Evolutionary conservation across 768 basidiomycete genomes (phyloP).

Genomic region (Termitomyces titanicus): DNA sequence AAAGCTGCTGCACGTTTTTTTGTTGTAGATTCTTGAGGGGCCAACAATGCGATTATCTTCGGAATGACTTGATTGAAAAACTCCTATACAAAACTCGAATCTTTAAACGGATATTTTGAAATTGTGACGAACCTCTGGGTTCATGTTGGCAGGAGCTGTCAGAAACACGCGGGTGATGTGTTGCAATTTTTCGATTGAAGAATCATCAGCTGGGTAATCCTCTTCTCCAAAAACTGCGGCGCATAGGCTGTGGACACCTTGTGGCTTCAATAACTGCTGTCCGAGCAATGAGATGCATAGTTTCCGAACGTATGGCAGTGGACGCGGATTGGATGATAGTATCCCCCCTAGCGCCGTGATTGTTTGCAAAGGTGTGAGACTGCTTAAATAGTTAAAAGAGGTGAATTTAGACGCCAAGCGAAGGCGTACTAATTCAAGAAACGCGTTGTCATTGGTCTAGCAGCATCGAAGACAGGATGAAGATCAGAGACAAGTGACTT

Average conservation of each 20-base stretch:
- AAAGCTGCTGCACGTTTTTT: conserved; percentile 66
- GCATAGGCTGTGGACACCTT: conserved; percentile 68
- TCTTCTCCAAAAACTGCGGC: conserved; percentile 67
- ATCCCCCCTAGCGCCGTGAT: conserved; percentile 63
- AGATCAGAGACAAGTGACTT: conserved; percentile 38
- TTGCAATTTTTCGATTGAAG: conserved; percentile 67
- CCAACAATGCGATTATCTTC: conserved; percentile 48
- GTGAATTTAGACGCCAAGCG: conserved; percentile 13
- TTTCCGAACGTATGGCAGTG: conserved; percentile 51
- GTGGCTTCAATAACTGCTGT: conserved; percentile 64
- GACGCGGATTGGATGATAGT: conserved; percentile 41
- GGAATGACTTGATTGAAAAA: conserved; percentile 59
- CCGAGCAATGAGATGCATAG: conserved; percentile 62
- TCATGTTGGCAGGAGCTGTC: conserved; percentile 55
- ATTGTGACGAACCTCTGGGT: conserved; percentile 45
- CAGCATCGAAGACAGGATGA: conserved; percentile 37
- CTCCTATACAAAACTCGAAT: conserved; percentile 36
- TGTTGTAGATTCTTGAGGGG: conserved; percentile 34
- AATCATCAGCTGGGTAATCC: conserved; percentile 43
- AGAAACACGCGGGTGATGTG: conserved; percentile 63
- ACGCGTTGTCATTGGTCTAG: conserved; percentile 51
- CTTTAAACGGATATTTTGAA: background rate
- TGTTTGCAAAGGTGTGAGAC: conserved; percentile 61
- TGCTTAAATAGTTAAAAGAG: conserved; percentile 24
- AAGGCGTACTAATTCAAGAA: conserved; percentile 58